A percentile compares a stretch with the other conserved stretches of the same genome.
Evolutionary conservation across 2,329 filamentous ascomycete species (phyloP).

Genomic region (Pseudocercospora fijiensis): DNA sequence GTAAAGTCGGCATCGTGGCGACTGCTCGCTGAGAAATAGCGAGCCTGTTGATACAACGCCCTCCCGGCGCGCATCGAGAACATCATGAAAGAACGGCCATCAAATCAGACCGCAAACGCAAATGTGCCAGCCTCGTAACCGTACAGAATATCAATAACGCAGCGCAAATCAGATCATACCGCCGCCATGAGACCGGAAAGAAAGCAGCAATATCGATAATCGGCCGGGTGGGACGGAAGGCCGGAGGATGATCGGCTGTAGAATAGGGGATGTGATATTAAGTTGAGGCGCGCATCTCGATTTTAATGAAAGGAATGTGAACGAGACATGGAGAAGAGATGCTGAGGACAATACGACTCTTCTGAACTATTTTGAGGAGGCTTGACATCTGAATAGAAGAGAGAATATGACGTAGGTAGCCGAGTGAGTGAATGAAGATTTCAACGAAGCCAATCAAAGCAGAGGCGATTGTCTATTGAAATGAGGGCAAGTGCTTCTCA

Average conservation of each 20-base stretch:
- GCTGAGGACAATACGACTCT: background rate
- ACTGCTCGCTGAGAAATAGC: conserved; percentile 47
- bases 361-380: background rate
- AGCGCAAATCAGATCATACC: background rate
- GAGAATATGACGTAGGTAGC: background rate
- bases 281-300: background rate
- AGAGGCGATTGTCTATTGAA: too few species aligned
- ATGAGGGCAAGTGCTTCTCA: background rate
- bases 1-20: conserved; percentile 58
- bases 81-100: conserved; percentile 10
- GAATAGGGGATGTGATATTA: background rate
- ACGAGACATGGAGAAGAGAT: background rate
- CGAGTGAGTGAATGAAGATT: background rate
- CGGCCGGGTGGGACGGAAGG: background rate
- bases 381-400: background rate
- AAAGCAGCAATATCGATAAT: background rate
- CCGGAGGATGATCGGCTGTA: background rate
- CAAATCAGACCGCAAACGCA: background rate
- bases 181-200: background rate
- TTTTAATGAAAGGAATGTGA: background rate
- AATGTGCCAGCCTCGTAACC: background rate
- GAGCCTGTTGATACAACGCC: conserved; percentile 10
- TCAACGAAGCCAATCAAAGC: background rate
- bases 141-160: background rate
- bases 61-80: conserved; percentile 10